Evolutionary conservation across 805 yeast species (phyloP), one percentile per base, ranked within the genome.

Genomic region (Starmerella cellae): DNA sequence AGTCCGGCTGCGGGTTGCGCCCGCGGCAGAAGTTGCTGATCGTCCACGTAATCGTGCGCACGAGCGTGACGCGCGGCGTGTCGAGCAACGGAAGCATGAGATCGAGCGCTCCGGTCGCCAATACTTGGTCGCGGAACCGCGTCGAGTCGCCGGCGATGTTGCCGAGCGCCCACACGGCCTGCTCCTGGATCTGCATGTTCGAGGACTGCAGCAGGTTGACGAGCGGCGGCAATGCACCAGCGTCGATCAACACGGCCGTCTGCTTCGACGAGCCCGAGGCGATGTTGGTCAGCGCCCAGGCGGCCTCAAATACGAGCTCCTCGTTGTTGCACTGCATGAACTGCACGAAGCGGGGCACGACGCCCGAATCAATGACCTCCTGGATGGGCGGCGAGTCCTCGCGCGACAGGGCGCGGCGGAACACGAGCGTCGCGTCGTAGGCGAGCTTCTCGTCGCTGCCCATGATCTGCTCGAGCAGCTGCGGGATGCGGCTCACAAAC

Each of bases 101-200:
- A 49, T 74, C 78, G 81, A 91, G 81, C 20, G 96, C 96, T 50
- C 80, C 78, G 55, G 84, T 79, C 34, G 71, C 65, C 53, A 91
- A 69, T 35, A 91, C 97, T 55, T 72, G 79, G 66, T 91, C 97
- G 67, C 98, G 78, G 69, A 77, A 84, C 33, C 71, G 68, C 8
- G 95, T 73, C 14, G 95, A 83, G 61, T 91, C 98, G 63, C 98
- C 98, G 22, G 98, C 97, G 61, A 91, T 95, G 61, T 91, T 91
- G 65, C 98, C 98, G 52, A 91, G 69, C 23, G 98, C 97, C 98
- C 98, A 91, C 54, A 91, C 88, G 13, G 97, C 97, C 67, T 91
- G 98, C 64, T 91, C 98, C 64, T 84, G 83, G 44, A 91, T 96
- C 59, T 91, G 97, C 45, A 78, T 68, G 33, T 93, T 82, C 45